phyloP scores from a whole-genome alignment of 495 filamentous ascomycete genomes.

The Aspergillus cristatus region DNA sequence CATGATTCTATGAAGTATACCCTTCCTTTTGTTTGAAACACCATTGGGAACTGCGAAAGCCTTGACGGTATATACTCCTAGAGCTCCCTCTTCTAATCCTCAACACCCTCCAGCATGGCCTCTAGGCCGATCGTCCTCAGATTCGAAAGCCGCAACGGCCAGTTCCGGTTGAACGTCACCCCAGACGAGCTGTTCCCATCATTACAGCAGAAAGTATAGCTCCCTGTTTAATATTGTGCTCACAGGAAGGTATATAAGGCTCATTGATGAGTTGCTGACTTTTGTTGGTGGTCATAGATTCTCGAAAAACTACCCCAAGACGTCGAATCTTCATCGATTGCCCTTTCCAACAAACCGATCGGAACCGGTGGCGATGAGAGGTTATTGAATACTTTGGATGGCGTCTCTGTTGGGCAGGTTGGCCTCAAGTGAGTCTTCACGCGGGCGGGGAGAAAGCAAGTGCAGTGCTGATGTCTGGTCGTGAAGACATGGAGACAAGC shows the following conservation, averaged over 20 bases:
- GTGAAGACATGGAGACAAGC: slow-evolving; percentile 75
- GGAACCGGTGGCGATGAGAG: slow-evolving; percentile 67
- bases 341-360: slow-evolving; percentile 70
- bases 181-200: slow-evolving; percentile 38
- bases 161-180: slow-evolving; percentile 43
- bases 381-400: slow-evolving; percentile 54
- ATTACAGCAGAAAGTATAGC: slow-evolving; percentile 36
- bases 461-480: slow-evolving; percentile 3
- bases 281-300: slow-evolving; percentile 31
- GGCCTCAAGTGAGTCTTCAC: slow-evolving; percentile 52
- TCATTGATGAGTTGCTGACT: too few species aligned
- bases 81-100: background rate
- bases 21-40: too few species aligned
- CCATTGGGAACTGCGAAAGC: too few species aligned
- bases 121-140: slow-evolving; percentile 39
- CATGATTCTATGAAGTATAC: too few species aligned
- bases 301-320: slow-evolving; percentile 56
- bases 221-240: too few species aligned
- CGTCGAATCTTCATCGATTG: slow-evolving; percentile 63
- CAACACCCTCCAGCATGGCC: slow-evolving; percentile 33
- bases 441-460: background rate
- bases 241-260: too few species aligned
- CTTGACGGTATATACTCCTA: too few species aligned
- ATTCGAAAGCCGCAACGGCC: slow-evolving; percentile 48
- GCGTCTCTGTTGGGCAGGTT: slow-evolving; percentile 58